A percentile compares a stretch with the other conserved stretches of the same genome.
Evolutionary conservation across 805 yeast genomes (phyloP).

Genomic region (Wickerhamiella sergipiensis): DNA sequence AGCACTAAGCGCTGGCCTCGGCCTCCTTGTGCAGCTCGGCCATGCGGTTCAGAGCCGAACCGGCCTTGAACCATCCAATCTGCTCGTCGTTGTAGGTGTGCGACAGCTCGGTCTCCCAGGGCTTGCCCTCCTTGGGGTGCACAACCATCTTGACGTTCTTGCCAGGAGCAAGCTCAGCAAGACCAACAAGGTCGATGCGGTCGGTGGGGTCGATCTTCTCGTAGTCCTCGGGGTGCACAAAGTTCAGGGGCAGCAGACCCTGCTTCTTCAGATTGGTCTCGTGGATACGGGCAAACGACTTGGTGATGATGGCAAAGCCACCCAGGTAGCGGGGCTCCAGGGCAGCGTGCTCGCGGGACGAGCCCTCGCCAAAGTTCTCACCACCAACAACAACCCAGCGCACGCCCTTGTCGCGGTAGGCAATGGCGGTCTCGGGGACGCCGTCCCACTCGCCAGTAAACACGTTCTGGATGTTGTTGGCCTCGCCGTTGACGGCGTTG

Average conservation of each 20-base stretch:
- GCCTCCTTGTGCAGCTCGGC: slow-evolving; percentile 28
- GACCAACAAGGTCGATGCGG: slow-evolving; percentile 75
- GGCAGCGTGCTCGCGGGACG: slow-evolving; percentile 99
- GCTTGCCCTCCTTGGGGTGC: slow-evolving; percentile 53
- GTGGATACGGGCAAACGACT: slow-evolving; percentile 96
- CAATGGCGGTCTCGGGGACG: slow-evolving; percentile 94
- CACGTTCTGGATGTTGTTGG: slow-evolving; percentile 78
- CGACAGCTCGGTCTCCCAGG: slow-evolving; percentile 84
- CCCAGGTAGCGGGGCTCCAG: slow-evolving; percentile 98
- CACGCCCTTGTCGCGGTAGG: slow-evolving; percentile 84
- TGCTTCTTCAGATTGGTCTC: slow-evolving; percentile 97
- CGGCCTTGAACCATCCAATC: slow-evolving; percentile 97
- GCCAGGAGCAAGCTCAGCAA: slow-evolving; percentile 82
- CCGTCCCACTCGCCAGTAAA: slow-evolving; percentile 85
- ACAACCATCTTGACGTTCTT: slow-evolving; percentile 71
- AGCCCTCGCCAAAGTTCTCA: slow-evolving; percentile 99
- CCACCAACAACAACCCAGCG: slow-evolving; percentile 98
- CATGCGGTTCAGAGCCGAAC: slow-evolving; percentile 98
- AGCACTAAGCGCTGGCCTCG: slow-evolving; percentile 4
- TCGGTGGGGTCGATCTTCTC: slow-evolving; percentile 88
- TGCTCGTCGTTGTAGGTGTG: slow-evolving; percentile 96
- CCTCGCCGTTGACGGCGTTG: slow-evolving; percentile 91
- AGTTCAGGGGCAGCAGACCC: slow-evolving; percentile 91
- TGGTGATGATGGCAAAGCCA: slow-evolving; percentile 94
- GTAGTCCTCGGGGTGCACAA: slow-evolving; percentile 81